Evolutionary conservation across 257 asterid species (phyloP), one percentile per base, ranked within the genome.

Genomic region (Coffea eugenioides): DNA sequence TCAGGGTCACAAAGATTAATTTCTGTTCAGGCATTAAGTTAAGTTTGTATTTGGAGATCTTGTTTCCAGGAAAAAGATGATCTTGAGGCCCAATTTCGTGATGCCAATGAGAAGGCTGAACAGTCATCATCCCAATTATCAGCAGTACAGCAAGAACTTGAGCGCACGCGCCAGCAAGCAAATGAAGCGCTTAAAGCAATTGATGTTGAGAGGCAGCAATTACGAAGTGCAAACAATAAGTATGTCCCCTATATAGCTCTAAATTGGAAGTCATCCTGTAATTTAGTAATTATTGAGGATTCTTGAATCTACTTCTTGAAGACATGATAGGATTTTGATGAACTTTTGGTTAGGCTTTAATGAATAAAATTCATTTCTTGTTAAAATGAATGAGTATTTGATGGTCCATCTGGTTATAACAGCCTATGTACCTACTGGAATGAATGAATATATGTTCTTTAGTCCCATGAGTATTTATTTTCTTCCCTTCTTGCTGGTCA

Each of bases 141-240:
- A 82, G 86, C 95, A 78, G 57, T 92, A 80, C 97, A 92, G 82
- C 95, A 92, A 88, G 98, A 95, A 84, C 83, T 95, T 82, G 99
- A 95, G 80, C 98, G 99, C 82, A 91, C 91, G 54, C 87, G 97
- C 15, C 95, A 91, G 82, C 96, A 95, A 18, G 94, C 99, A 27
- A 94, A 89, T 86, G 99, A 95, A 82, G 99, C 99, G 20, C 80
- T 95, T 75, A 95, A 92, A 88, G 95, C 98, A 83, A 92, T 95
- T 81, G 99, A 95, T 80, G 83, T 70, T 68, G 99, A 95, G 85
- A 91, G 97, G 85, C 98, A 95, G 84, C 99, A 95, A 86, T 76
- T 95, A 76, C 88, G 97, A 81, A 93, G 89, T 88, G 89, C 94
- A 80, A 95, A 95, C 88, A 95, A 93, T 87, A 95, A 91, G 99